These are phyloP conservation scores for Dryadomyces quercus-mongolicae DNA, from an alignment of 2,329 filamentous ascomycete species.

Conservation along the genomic window DNA sequence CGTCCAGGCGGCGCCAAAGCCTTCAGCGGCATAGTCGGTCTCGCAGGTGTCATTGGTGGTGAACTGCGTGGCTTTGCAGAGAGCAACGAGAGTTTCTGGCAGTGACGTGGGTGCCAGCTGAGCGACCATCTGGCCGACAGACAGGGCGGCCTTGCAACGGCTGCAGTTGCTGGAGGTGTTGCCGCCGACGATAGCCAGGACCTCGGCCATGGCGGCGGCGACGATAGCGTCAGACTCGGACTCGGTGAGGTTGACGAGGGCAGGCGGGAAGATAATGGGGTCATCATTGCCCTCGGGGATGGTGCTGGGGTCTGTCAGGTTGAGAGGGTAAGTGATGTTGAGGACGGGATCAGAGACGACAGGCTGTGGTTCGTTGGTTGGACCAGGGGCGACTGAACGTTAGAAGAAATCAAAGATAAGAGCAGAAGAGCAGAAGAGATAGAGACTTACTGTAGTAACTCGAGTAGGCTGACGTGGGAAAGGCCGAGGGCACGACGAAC, in stretches of 20 bases:
- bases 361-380: constrained; percentile 21
- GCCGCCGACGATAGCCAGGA: not conserved
- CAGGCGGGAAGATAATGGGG: constrained; percentile 34
- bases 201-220: constrained; percentile 20
- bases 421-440: not conserved
- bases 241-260: constrained; percentile 29
- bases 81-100: constrained; percentile 34
- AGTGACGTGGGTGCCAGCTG: constrained; percentile 33
- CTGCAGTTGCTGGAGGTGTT: constrained; percentile 32
- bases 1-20: constrained; percentile 43
- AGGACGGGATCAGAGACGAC: constrained; percentile 39
- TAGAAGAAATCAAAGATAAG: not conserved
- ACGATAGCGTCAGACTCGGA: constrained; percentile 13
- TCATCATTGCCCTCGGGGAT: constrained; percentile 36
- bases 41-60: constrained; percentile 33
- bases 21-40: constrained; percentile 30
- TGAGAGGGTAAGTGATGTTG: constrained; percentile 39
- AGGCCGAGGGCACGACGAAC: constrained; percentile 31
- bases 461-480: constrained; percentile 36
- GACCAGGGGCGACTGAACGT: constrained; percentile 16
- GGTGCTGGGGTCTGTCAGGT: constrained; percentile 39
- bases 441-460: constrained; percentile 30
- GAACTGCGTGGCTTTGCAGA: constrained; percentile 36
- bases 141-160: constrained; percentile 38
- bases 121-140: constrained; percentile 36